Evolutionary conservation across 1,139 yeast species (phyloP), one percentile per base, ranked within the genome.

Genomic region (Magnusiomyces tetraspermus): DNA sequence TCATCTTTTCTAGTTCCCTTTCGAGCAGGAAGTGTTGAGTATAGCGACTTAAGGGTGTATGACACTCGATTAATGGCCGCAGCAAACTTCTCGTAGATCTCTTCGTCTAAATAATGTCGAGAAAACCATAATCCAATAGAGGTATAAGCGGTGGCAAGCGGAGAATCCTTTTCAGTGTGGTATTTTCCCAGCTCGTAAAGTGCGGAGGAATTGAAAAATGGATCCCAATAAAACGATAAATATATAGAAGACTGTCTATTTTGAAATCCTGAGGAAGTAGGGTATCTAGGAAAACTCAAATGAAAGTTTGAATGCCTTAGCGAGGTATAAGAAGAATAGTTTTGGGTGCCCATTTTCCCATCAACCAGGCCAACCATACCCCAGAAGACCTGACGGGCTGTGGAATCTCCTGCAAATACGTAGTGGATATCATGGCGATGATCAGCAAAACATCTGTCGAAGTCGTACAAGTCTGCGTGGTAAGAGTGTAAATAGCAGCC

Each of bases 361-460:
- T 51, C 53, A 17, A 48, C 33, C 22, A 44, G 33, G 3, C 23
- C 38, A 13, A 51, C 54, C 10, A 48, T 22, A 6, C 53, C 56
- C 53, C 53, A 53, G 26, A 49, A 53, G 3, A 53, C 56, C n/a
- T 53, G 56, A 11, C 56, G 50, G 3, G 56, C 56, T 1, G 56
- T 53, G 23, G 56, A 53, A 46, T 53, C 56, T n/a, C 56, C 56
- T 17, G 48, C 30, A 21, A 46, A n/a, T 5, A 33, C 22, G 19
- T 19, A 11, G 10, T 33, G 23, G 21, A 28, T 33, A 22, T 33
- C 48, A 2, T 31, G 48, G 8, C 26, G 19, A 10, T n/a, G 21
- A 8, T 13, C 36, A 11, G 33, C 37, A 30, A 44, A 44, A n/a
- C 47, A 44, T 26, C 23, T 3, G 5, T n/a, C 22, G 2, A 44